Base-by-base conservation (phyloP, 192 early-diverging fungal genomes). In the Entomortierella parvispora region DNA sequence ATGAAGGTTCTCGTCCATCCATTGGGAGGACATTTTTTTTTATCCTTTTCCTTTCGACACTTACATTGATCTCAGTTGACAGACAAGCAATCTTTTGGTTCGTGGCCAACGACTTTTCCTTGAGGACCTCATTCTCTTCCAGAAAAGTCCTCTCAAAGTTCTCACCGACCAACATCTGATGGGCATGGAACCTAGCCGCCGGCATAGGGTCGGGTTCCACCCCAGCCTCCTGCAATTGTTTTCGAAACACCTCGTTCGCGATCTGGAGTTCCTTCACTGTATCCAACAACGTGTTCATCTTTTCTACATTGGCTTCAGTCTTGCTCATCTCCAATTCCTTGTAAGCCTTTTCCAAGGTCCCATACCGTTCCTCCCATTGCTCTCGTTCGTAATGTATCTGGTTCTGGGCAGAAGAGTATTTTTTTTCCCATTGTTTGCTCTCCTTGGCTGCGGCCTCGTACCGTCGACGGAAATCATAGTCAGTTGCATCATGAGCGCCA, bases 321-420 rank as follows among this genome's bases (percentile, higher is more conserved):
- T 43, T 57, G 56, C 54, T 68, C 31, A 25, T 68, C 31, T 64
- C 74, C 18, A 68, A 28, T 26, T 63, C 63, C 10, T 43, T 33
- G 25, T 58, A 31, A 26, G 46, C 32, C 42, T 46, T 51, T 34
- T 77, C 60, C 22, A 77, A 17, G 18, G 48, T 47, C 8, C 60
- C 55, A 33, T 68, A 77, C 52, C 68, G 68, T 49, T 77, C 74
- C 52, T 77, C 74, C 74, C 74, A 77, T 15, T 47, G 33, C 44
- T 77, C 74, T 4, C 74, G 74, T 34, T 77, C 74, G 23, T 68
- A 68, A 20, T 77, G 65, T 18, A 77, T 40, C 25, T 77, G 74
- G 14, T 77, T 26, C 52, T 77, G 74, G 7, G 49, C 57, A 14
- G 66, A 59, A 0, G 74, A 77, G 31, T 57, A 77, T 26, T 64